Conservation (phyloP, 169 alveolate genomes). For the Cytauxzoon felis region DNA sequence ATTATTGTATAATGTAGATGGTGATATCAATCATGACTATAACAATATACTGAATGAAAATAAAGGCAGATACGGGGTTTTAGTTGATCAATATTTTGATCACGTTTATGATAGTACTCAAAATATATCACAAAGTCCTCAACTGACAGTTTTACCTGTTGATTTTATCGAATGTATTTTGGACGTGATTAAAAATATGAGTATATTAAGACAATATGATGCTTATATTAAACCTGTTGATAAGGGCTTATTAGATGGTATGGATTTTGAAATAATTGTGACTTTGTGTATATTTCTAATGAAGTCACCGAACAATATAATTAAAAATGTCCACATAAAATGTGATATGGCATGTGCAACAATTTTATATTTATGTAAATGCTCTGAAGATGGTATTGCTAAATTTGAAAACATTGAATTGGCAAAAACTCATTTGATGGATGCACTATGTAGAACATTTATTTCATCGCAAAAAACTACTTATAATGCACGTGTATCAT, state of each 20-base stretch:
- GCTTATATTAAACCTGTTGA: conserved; percentile 58
- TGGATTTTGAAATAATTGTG: conserved; percentile 78
- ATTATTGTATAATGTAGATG: conserved; percentile 37
- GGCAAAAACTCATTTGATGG: conserved; percentile 66
- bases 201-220: conserved; percentile 50
- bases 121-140: conserved; percentile 61
- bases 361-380: conserved; percentile 59
- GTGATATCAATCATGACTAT: not conserved
- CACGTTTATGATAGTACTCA: conserved; percentile 13
- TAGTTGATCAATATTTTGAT: conserved; percentile 23
- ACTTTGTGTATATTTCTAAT: conserved; percentile 76
- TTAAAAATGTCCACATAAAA: conserved; percentile 79
- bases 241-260: conserved; percentile 44
- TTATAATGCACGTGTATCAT: conserved; percentile 72
- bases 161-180: conserved; percentile 67
- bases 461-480: conserved; percentile 77
- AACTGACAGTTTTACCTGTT: conserved; percentile 73
- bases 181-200: conserved; percentile 59
- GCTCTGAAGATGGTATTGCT: conserved; percentile 24
- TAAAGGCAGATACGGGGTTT: conserved; percentile 3
- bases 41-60: not conserved
- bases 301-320: conserved; percentile 67
- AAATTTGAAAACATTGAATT: conserved; percentile 45
- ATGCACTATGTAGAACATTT: conserved; percentile 72
- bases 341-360: conserved; percentile 78